These are phyloP conservation scores for Fusarium armeniacum DNA, from an alignment of 2,329 filamentous ascomycete species.

Conservation along the genomic window DNA sequence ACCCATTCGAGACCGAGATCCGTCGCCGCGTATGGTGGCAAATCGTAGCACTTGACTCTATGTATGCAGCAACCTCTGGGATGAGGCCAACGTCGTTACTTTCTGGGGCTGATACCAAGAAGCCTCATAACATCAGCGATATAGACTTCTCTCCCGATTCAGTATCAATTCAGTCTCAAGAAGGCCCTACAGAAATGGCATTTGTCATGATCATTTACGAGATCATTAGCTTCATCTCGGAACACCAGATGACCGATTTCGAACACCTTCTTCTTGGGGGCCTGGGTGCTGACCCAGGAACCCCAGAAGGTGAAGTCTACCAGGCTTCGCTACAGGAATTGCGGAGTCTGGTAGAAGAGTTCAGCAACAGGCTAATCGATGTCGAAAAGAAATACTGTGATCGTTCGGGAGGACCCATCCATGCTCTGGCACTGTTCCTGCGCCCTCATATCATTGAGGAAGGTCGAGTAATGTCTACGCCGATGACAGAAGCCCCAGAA, in stretches of 20 bases:
- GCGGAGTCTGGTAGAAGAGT: background rate
- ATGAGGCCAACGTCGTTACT: constrained; percentile 9
- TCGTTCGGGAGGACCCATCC: constrained; percentile 3
- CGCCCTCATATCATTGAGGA: constrained; percentile 2
- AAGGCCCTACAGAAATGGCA: constrained; percentile 22
- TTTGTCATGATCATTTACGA: constrained; percentile 4
- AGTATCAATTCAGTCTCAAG: background rate
- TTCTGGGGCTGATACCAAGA: constrained; percentile 4
- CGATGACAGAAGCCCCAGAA: constrained; percentile 13
- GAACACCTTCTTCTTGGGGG: constrained; percentile 19
- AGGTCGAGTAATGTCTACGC: constrained; percentile 2
- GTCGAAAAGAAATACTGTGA: constrained; percentile 10
- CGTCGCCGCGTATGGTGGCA: constrained; percentile 27
- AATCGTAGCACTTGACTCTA: constrained; percentile 17
- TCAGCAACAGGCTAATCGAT: background rate
- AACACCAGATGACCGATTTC: constrained; percentile 1
- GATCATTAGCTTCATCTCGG: constrained; percentile 6
- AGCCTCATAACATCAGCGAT: constrained; percentile 10
- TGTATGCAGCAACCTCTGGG: constrained; percentile 22
- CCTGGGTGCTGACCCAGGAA: constrained; percentile 4
- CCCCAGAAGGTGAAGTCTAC: background rate
- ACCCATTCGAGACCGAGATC: constrained; percentile 12
- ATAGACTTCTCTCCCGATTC: constrained; percentile 4
- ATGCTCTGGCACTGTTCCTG: background rate
- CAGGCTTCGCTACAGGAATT: background rate